These are phyloP conservation scores for Wallemia hederae DNA, from an alignment of 1,284 basidiomycete species.

Conservation along the genomic window DNA sequence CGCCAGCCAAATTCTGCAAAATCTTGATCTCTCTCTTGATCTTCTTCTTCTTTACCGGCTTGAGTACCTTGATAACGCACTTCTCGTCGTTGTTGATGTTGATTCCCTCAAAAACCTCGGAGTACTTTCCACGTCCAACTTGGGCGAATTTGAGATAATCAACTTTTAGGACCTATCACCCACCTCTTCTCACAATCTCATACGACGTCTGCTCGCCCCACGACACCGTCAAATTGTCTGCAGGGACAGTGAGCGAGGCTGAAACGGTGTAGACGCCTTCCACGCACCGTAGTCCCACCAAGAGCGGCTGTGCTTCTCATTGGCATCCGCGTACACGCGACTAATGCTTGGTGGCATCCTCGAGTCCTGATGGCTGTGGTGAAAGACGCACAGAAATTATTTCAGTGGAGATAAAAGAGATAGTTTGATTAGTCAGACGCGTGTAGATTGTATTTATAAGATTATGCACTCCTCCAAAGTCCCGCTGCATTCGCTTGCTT, in stretches of 20 bases:
- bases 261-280: no score
- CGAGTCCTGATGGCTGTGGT: background rate
- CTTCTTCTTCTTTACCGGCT: conserved; percentile 99
- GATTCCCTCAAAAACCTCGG: conserved; percentile 90
- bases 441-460: no score
- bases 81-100: conserved; percentile 78
- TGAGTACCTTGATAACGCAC: conserved; percentile 94
- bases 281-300: conserved; percentile 31
- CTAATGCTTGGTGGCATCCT: conserved; percentile 9
- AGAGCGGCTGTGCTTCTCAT: conserved; percentile 25
- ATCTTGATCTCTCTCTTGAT: conserved; percentile 99
- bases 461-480: no score
- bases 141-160: background rate
- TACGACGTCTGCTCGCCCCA: conserved; percentile 95
- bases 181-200: conserved; percentile 65
- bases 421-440: no score
- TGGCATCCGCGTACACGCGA: conserved; percentile 26
- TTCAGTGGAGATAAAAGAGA: no score
- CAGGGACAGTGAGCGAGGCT: no score
- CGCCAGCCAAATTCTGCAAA: conserved; percentile 80
- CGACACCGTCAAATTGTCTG: conserved; percentile 70
- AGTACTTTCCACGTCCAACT: conserved; percentile 85
- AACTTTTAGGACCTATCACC: background rate
- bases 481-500: no score
- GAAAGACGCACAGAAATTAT: background rate